phyloP scores from a whole-genome alignment of 2,329 filamentous ascomycete genomes.

The Trichoderma harzianum region DNA sequence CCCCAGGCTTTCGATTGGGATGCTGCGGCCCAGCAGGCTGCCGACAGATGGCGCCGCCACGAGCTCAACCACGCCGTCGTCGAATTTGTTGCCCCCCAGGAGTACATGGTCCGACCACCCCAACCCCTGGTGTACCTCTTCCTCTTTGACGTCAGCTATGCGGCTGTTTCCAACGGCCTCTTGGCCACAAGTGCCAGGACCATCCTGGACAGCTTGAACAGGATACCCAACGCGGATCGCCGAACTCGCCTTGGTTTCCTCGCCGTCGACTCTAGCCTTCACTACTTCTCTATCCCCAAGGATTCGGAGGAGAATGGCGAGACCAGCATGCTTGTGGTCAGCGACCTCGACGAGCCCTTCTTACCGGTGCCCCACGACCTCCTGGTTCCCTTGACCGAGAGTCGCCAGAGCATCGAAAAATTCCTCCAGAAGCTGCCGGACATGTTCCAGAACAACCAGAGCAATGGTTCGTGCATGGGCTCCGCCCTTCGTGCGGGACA shows the following conservation, averaged over 20 bases:
- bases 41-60: constrained; percentile 86
- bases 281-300: constrained; percentile 93
- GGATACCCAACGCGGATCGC: constrained; percentile 96
- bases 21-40: constrained; percentile 80
- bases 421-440: constrained; percentile 88
- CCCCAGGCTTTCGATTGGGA: constrained; percentile 99
- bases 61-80: constrained; percentile 96
- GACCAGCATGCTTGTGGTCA: constrained; percentile 88
- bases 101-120: constrained; percentile 98
- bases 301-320: constrained; percentile 82
- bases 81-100: constrained; percentile 95
- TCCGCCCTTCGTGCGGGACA: constrained; percentile 89
- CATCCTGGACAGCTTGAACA: constrained; percentile 89
- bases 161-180: constrained; percentile 83
- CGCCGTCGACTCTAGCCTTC: constrained; percentile 87
- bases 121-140: constrained; percentile 95
- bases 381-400: constrained; percentile 83
- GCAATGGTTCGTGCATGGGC: constrained; percentile 87
- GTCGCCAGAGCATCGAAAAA: constrained; percentile 83
- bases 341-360: constrained; percentile 94
- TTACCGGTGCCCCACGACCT: constrained; percentile 90
- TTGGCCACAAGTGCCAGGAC: constrained; percentile 89
- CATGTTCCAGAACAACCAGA: constrained; percentile 96
- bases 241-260: constrained; percentile 92
- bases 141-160: constrained; percentile 90